phyloP scores from a whole-genome alignment of 2,329 filamentous ascomycete genomes.

The Macroventuria anomochaeta region DNA sequence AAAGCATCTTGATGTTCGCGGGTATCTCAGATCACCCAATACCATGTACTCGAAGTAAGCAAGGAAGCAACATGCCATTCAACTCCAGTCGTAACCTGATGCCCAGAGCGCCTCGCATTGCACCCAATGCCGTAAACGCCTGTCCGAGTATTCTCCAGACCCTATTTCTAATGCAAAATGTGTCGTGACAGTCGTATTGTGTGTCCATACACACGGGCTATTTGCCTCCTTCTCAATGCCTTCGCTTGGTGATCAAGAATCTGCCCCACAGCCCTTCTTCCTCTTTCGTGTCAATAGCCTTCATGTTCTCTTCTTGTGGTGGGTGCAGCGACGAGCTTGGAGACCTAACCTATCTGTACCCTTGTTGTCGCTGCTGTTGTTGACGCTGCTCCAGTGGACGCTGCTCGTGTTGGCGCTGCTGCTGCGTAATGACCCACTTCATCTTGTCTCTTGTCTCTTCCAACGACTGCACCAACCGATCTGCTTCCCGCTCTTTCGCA shows the following conservation, averaged over 20 bases:
- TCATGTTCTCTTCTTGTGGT: background rate
- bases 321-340: background rate
- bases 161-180: conserved; percentile 18
- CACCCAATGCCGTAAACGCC: conserved; percentile 16
- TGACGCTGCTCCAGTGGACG: conserved; percentile 32
- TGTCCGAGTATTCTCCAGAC: background rate
- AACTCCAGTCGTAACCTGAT: conserved; percentile 7
- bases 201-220: background rate
- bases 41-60: conserved; percentile 1
- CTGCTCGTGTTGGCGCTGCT: conserved; percentile 37
- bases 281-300: background rate
- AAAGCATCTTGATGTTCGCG: background rate
- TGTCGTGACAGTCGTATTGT: conserved; percentile 14
- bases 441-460: conserved; percentile 70
- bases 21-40: background rate
- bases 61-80: background rate
- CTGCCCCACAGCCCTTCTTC: background rate
- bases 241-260: background rate
- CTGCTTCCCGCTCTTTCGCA: conserved; percentile 67
- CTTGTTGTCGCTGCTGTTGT: conserved; percentile 30
- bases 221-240: background rate
- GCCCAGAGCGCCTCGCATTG: conserved; percentile 4
- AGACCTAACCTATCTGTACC: conserved; percentile 11
- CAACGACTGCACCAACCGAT: conserved; percentile 64
- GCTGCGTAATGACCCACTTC: conserved; percentile 68